These are phyloP conservation scores for Biscutella laevigata DNA, from an alignment of 441 rosid genomes.

Conservation along the genomic window DNA sequence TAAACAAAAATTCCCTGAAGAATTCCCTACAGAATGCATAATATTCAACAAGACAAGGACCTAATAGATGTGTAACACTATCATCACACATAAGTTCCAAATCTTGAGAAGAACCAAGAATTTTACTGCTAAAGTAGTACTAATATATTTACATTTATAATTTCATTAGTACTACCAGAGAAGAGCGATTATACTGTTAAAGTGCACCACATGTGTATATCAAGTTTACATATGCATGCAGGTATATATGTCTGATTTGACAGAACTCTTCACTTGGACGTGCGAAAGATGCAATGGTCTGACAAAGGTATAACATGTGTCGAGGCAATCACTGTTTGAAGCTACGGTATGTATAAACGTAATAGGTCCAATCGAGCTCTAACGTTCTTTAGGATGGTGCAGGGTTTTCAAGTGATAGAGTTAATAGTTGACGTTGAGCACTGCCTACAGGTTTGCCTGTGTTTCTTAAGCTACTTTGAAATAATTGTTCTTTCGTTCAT, in stretches of 20 bases:
- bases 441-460: conserved; percentile 64
- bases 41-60: background rate
- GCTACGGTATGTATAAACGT: background rate
- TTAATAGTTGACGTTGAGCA: conserved; percentile 66
- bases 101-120: no score
- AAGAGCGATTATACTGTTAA: background rate
- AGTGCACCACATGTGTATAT: conserved; percentile 5
- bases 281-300: conserved; percentile 72
- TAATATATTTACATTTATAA: background rate
- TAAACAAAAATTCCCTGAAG: background rate
- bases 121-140: no score
- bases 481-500: no score
- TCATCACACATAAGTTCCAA: no score
- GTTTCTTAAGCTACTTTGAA: background rate
- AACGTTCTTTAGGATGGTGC: conserved; percentile 21
- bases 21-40: background rate
- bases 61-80: background rate
- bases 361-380: background rate
- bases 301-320: conserved; percentile 41
- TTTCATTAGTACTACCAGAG: background rate
- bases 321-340: conserved; percentile 11
- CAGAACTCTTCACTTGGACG: conserved; percentile 74
- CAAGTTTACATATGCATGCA: conserved; percentile 29
- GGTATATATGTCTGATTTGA: conserved; percentile 80
- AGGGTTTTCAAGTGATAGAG: conserved; percentile 87